These are phyloP conservation scores for Trichoderma aggressivum DNA, from an alignment of 2,329 filamentous ascomycete species.

Conservation along the genomic window DNA sequence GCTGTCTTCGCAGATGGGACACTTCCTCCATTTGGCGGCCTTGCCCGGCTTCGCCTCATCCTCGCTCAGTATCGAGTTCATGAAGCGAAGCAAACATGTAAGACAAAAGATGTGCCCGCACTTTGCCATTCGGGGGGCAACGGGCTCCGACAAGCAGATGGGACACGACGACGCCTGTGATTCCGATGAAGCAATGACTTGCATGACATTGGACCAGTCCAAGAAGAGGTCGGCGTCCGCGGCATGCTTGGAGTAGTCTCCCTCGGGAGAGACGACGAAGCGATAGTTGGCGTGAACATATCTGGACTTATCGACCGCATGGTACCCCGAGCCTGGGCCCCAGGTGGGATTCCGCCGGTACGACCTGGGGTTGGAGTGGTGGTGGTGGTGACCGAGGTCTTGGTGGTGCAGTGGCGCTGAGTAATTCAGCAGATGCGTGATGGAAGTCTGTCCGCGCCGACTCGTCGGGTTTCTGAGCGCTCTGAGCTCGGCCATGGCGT, in stretches of 20 bases:
- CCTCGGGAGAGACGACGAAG: constrained; percentile 84
- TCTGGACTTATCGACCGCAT: constrained; percentile 85
- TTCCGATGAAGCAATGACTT: constrained; percentile 85
- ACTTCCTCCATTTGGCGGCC: constrained; percentile 84
- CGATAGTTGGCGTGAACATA: constrained; percentile 94
- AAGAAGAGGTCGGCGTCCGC: constrained; percentile 84
- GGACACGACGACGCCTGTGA: constrained; percentile 88
- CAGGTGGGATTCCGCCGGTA: constrained; percentile 72
- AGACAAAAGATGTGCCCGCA: constrained; percentile 98
- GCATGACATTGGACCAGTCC: constrained; percentile 86
- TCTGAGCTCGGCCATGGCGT: constrained; percentile 77
- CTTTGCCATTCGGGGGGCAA: constrained; percentile 92
- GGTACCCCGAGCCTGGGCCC: constrained; percentile 84
- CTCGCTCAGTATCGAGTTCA: constrained; percentile 75
- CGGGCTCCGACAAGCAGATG: constrained; percentile 89
- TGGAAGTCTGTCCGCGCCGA: constrained; percentile 90
- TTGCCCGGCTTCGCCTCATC: constrained; percentile 66
- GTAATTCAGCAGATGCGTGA: constrained; percentile 95
- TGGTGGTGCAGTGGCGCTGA: constrained; percentile 68
- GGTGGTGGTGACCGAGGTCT: constrained; percentile 43
- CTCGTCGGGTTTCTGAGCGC: constrained; percentile 56
- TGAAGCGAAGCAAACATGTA: constrained; percentile 89
- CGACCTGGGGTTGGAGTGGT: constrained; percentile 45
- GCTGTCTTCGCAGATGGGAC: constrained; percentile 90
- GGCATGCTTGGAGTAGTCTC: constrained; percentile 75